These are phyloP conservation scores for Kewa caespitosa DNA, from an alignment of 179 eudicot species.

Conservation along the genomic window DNA sequence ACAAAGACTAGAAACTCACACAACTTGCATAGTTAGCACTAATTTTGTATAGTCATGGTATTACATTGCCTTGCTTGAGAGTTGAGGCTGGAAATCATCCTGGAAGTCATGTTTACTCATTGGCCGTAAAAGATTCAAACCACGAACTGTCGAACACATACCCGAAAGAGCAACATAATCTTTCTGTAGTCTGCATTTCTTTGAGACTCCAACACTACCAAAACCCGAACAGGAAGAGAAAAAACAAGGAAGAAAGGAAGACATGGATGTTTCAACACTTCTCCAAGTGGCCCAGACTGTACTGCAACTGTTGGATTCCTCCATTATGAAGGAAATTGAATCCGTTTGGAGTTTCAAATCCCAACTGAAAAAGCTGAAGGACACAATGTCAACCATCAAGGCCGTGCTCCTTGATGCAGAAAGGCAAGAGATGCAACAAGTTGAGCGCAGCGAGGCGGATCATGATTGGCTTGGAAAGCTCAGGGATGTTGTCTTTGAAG, in stretches of 20 bases:
- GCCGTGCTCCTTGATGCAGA: conserved; percentile 31
- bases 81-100: too few species aligned
- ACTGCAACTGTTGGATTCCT: conserved; percentile 4
- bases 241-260: too few species aligned
- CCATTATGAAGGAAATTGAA: background rate
- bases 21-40: too few species aligned
- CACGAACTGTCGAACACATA: too few species aligned
- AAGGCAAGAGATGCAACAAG: conserved; percentile 3
- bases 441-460: background rate
- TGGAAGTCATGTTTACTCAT: too few species aligned
- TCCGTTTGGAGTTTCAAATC: conserved; percentile 1
- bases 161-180: too few species aligned
- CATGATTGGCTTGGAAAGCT: conserved; percentile 16
- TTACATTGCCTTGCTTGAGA: too few species aligned
- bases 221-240: background rate
- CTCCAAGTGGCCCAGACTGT: conserved; percentile 10
- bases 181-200: background rate
- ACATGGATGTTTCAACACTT: conserved; percentile 8
- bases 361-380: conserved; percentile 20
- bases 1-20: too few species aligned
- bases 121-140: too few species aligned
- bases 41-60: too few species aligned
- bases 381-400: conserved; percentile 2
- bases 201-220: too few species aligned
- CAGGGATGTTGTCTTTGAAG: conserved; percentile 5